phyloP scores from a whole-genome alignment of 2,329 filamentous ascomycete genomes.

The Colletotrichum sp. region DNA sequence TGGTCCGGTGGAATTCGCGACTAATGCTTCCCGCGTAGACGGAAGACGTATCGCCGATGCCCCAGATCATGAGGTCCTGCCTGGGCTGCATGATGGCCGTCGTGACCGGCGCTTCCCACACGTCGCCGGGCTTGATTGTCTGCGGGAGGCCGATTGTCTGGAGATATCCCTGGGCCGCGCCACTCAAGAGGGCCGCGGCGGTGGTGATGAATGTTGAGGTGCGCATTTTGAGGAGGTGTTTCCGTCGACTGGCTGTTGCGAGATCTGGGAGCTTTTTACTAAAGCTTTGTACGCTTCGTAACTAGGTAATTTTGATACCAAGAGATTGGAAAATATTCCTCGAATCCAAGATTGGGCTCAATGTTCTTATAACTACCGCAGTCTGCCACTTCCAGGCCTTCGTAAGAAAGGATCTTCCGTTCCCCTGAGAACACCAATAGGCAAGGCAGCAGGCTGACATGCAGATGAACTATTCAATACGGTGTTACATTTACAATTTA shows the following conservation, averaged over 20 bases:
- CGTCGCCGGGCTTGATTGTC: neutral
- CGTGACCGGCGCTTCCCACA: neutral
- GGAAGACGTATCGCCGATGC: neutral
- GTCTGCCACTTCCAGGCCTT: neutral
- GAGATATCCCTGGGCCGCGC: neutral
- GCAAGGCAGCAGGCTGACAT: neutral
- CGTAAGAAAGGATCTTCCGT: neutral
- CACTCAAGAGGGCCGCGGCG: neutral
- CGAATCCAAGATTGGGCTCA: fast-evolving
- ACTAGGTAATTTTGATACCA: fast-evolving
- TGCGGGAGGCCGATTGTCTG: neutral
- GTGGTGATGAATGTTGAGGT: neutral
- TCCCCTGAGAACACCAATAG: neutral
- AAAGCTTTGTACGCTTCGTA: too few relatives aligned
- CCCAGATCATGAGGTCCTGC: neutral
- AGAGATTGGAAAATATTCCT: fast-evolving
- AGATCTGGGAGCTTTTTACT: too few relatives aligned
- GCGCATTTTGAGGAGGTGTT: neutral
- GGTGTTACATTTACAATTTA: neutral
- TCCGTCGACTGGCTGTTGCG: too few relatives aligned
- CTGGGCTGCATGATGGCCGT: neutral
- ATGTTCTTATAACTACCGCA: neutral
- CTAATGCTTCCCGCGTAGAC: neutral
- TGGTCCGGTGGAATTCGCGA: neutral
- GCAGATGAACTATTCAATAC: neutral